Evolutionary conservation across 2,329 filamentous ascomycete species (phyloP).

Genomic region (Fusarium torreyae): DNA sequence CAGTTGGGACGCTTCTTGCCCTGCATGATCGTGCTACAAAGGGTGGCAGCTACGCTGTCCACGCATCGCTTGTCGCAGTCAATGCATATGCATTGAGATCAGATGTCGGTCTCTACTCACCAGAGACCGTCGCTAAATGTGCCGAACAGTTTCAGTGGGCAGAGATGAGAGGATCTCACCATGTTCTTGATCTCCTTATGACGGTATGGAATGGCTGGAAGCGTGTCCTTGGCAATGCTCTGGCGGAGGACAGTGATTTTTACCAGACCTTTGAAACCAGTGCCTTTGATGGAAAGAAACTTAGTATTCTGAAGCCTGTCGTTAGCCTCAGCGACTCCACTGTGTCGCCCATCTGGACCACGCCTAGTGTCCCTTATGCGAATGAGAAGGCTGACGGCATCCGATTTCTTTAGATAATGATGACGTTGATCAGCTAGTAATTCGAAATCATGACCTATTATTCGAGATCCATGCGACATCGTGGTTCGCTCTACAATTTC

Average conservation of each 20-base stretch:
- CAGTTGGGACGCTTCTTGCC: constrained; percentile 52
- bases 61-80: constrained; percentile 15
- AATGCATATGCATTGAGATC: constrained; percentile 19
- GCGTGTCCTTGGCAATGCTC: background rate
- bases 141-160: constrained; percentile 27
- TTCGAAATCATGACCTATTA: too few species aligned
- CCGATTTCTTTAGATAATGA: background rate
- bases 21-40: constrained; percentile 52
- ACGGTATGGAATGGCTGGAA: constrained; percentile 30
- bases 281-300: constrained; percentile 19
- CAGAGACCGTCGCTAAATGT: constrained; percentile 11
- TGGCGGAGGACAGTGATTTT: constrained; percentile 6
- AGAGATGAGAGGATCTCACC: constrained; percentile 26
- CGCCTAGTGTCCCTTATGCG: constrained; percentile 29
- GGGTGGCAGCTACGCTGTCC: constrained; percentile 28
- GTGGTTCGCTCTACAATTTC: too few species aligned
- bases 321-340: background rate
- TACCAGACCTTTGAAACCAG: constrained; percentile 26
- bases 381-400: constrained; percentile 22
- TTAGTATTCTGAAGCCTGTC: constrained; percentile 30
- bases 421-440: too few species aligned
- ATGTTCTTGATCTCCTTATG: constrained; percentile 27
- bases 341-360: constrained; percentile 17
- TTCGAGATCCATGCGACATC: too few species aligned
- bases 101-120: constrained; percentile 12